Conservation (phyloP, 2,329 filamentous ascomycete genomes). For the Cryphonectria parasitica region DNA sequence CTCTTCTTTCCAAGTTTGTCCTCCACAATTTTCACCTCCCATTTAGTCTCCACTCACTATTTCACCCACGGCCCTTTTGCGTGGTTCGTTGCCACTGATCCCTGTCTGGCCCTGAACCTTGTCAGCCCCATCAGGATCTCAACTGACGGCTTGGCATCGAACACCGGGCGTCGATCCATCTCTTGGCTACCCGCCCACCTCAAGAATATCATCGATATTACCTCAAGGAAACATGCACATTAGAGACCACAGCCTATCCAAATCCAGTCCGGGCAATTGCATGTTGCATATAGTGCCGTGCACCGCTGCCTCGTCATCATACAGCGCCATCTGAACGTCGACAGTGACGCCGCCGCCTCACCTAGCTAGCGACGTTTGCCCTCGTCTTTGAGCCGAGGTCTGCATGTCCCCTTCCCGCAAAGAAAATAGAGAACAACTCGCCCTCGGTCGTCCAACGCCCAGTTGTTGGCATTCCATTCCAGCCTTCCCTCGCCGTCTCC, state of each 20-base stretch:
- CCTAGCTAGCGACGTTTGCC: neutral
- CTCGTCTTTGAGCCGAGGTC: neutral
- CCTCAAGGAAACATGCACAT: neutral
- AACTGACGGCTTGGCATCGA: slow-evolving; percentile 16
- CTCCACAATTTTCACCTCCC: slow-evolving; percentile 1
- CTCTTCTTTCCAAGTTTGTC: neutral
- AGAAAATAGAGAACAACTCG: neutral
- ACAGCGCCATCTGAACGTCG: neutral
- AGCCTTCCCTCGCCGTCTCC: neutral
- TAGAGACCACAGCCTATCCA: neutral
- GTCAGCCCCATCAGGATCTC: slow-evolving; percentile 13
- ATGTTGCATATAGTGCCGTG: neutral
- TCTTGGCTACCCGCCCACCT: neutral
- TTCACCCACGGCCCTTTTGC: neutral
- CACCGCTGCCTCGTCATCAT: neutral
- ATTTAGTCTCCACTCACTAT: neutral
- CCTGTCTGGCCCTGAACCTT: neutral
- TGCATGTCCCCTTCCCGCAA: neutral
- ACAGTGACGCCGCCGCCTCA: neutral
- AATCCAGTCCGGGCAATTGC: neutral
- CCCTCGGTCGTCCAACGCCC: neutral
- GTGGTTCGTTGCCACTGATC: neutral
- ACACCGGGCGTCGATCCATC: neutral
- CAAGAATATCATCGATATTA: neutral
- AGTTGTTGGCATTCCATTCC: neutral